These are phyloP conservation scores for Hymenotorrendiella dingleyae DNA, from an alignment of 2,329 filamentous ascomycete genomes.

Conservation along the genomic window DNA sequence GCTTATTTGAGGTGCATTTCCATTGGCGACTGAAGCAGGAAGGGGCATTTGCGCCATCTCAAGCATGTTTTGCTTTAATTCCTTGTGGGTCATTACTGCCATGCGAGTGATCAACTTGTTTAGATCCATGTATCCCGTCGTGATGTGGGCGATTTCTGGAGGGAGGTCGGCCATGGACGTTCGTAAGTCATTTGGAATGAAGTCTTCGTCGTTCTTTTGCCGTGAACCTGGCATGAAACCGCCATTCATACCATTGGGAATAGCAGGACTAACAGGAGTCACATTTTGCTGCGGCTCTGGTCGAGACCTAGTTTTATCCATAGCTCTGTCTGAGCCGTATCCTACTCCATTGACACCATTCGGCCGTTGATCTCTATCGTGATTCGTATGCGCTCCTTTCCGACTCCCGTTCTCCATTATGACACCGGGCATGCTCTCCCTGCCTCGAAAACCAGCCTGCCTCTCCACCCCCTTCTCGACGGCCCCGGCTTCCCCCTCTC, in stretches of 20 bases:
- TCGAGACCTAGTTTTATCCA: slow-evolving; percentile 25
- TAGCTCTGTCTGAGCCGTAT: slow-evolving; percentile 33
- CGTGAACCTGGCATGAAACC: slow-evolving; percentile 16
- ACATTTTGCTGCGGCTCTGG: slow-evolving; percentile 25
- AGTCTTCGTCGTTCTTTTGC: slow-evolving; percentile 14
- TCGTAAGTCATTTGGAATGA: slow-evolving; percentile 23
- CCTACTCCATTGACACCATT: slow-evolving; percentile 41
- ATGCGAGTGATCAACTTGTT: slow-evolving; percentile 70
- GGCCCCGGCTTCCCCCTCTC: slow-evolving; percentile 25
- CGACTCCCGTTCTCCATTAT: slow-evolving; percentile 50
- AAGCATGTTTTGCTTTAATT: slow-evolving; percentile 63
- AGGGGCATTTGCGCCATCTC: slow-evolving; percentile 65
- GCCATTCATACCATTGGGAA: slow-evolving; percentile 26
- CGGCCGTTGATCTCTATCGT: slow-evolving; percentile 43
- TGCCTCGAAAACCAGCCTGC: slow-evolving; percentile 17
- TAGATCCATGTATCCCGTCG: slow-evolving; percentile 69
- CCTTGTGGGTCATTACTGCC: slow-evolving; percentile 77
- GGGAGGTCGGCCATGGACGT: slow-evolving; percentile 52
- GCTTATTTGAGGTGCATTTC: slow-evolving; percentile 38
- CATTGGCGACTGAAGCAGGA: slow-evolving; percentile 46
- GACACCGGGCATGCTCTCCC: slow-evolving; percentile 45
- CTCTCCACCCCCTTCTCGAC: slow-evolving; percentile 23
- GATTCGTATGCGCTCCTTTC: slow-evolving; percentile 48
- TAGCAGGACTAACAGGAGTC: slow-evolving; percentile 24
- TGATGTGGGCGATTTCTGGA: slow-evolving; percentile 64